Base-by-base conservation (phyloP, 164 flowering plant genomes). In the Cinnamomum micranthum region DNA sequence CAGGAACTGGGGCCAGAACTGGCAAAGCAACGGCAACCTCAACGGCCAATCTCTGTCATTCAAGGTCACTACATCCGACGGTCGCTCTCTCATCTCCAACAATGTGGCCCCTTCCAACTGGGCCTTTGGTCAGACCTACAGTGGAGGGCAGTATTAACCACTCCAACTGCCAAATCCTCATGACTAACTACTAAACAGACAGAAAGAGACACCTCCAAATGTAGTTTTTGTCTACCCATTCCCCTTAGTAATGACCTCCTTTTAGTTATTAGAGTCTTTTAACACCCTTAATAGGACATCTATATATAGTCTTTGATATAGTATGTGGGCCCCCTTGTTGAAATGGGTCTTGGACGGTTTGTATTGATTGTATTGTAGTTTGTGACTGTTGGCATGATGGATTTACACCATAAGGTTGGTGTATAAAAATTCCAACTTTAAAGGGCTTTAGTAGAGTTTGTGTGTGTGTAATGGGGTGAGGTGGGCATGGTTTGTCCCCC, bases 1-100 rank as follows among this genome's bases (percentile, higher is more conserved):
- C 4, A 80, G 93, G 59, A 91, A 91, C 81, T 91, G 96, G 92
- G 96, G 96, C 64, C 96, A 91, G 60, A 91, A 91, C 77, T 91
- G 96, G 96, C 93, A 91, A 70, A 88, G 87, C 89, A 88, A 87
- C 86, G 51, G 22, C 50, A 68, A 79, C 15, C 92, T 91, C 64
- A 86, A 89, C 41, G 92, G 95, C 3, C 95, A 91, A 52, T 69
- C 78, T 86, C 89, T 91, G 59, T 91, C 95, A 1, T 91, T 91
- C 78, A 87, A 86, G 84, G 90, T 91, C 85, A 88, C 91, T 73
- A 87, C 92, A 5, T 81, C 93, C 27, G 93, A 91, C 69, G 89
- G 93, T 35, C 86, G 80, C 3, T 84, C 70, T 10, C 66, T 88
- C 9, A 84, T 86, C 74, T 88, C 95, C 73, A n/a, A 87, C 87